Evolutionary conservation across 805 yeast species (phyloP), one percentile per base, ranked within the genome.

Genomic region (Starmera amethionina): DNA sequence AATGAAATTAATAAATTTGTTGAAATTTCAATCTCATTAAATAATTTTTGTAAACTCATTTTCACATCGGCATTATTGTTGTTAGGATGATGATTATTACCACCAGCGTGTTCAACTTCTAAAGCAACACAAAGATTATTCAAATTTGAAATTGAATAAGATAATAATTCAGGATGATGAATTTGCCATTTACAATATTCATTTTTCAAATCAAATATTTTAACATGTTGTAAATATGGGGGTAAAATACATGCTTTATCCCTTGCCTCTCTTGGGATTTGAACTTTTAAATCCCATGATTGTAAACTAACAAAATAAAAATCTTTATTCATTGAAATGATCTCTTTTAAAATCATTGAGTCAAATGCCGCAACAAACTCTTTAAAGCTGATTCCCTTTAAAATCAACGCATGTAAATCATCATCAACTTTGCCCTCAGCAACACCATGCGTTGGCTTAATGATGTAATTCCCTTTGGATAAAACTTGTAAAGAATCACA

Each of bases 261-360:
- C 33, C 86, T 68, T 8, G 95, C 85, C 56, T 87, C 95, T 37
- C 94, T 70, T 11, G 83, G 82, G 30, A 89, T 62, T 52, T 80
- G 82, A 37, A 89, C 89, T 44, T 88, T 70, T 37, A 88, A 63
- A 51, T 80, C 80, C 80, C 82, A 78, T 10, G 81, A 68, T 52
- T 77, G 76, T 45, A 76, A 65, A 1, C 87, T 71, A 37, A 87
- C 79, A 48, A 87, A 75, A 4, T 78, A 66, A 55, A 84, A 80
- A 32, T 77, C 79, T 37, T 60, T 56, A 10, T 64, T 64, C 32
- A 65, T 58, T 29, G 65, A 49, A 11, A 68, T 56, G 29, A 74
- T 54, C 36, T 63, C 55, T 35, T 67, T 65, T 42, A 70, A 70
- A 37, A 79, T 63, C 44, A 64, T 70, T 19, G 50, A 47, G 51